Evolutionary conservation across 106 monocot species (phyloP), one percentile per base, ranked within the genome.

Genomic region (Agapanthus africanus): DNA sequence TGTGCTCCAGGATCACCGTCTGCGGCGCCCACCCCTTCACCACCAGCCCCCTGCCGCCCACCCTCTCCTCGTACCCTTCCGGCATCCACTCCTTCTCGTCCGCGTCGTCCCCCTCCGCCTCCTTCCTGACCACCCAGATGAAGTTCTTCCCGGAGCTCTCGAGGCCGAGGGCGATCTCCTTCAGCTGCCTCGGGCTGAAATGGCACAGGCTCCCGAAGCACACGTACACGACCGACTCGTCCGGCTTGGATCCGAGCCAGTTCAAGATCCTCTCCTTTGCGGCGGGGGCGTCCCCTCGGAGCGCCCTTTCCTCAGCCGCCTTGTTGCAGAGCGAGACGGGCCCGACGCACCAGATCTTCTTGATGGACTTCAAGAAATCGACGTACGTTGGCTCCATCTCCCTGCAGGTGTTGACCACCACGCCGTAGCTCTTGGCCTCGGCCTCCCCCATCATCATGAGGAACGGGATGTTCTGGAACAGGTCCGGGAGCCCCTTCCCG

Each of bases 1-100:
- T 23, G 56, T 90, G 82, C 2, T 39, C 69, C 47, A 90, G 68
- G 34, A 86, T 83, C 49, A 40, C 11, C 37, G 39, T 25, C 39
- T 65, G 64, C 8, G 64, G 64, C 13, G 25, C 37, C 64, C 64
- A 65, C 9, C 39, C 38, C n/a, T 18, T 19, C 5, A 65, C 37
- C 1, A 63, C 63, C 18, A 63, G 16, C 37, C 34, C 63, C 37
- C 63, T 11, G 4, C 8, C 63, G 10, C 37, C 63, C n/a, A 63
- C 63, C 8, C 63, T 22, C 36, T 37, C 37, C 22, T 63, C 37
- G 36, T 37, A 63, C 15, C 37, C 37, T 8, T 63, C 63, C 19
- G 63, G 63, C 63, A 63, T 37, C 63, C 63, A 63, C 32, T 59
- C 59, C 36, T 18, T 36, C 63, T 63, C 63, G 13, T 19, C 37